Evolutionary conservation across 192 early-diverging fungal species (phyloP).

Genomic region (Coemansia sp.): DNA sequence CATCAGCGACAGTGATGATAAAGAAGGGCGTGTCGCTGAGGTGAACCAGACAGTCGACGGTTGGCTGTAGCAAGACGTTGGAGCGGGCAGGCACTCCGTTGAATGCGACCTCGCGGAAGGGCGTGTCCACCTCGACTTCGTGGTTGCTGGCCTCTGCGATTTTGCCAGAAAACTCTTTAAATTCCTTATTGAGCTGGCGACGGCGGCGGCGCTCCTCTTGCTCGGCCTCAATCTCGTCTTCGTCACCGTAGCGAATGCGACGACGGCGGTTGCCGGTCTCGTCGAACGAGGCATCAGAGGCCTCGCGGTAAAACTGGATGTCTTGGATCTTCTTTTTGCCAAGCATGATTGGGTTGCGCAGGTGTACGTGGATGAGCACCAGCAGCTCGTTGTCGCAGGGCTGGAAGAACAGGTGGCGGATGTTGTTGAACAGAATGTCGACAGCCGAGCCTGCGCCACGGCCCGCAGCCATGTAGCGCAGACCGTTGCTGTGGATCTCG

Average conservation of each 20-base stretch:
- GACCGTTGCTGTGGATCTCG: slow-evolving; percentile 94
- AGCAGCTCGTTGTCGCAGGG: slow-evolving; percentile 96
- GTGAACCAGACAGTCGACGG: slow-evolving; percentile 94
- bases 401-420: slow-evolving; percentile 97
- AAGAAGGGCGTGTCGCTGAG: slow-evolving; percentile 91
- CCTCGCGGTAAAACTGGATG: slow-evolving; percentile 98
- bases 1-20: slow-evolving; percentile 84
- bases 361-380: slow-evolving; percentile 91
- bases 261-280: slow-evolving; percentile 94
- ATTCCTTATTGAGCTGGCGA: slow-evolving; percentile 85
- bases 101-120: slow-evolving; percentile 91
- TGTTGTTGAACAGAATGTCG: slow-evolving; percentile 96
- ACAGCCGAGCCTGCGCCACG: slow-evolving; percentile 72
- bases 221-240: slow-evolving; percentile 96
- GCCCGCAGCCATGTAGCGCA: slow-evolving; percentile 82
- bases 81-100: slow-evolving; percentile 89
- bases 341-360: slow-evolving; percentile 96
- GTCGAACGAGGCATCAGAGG: slow-evolving; percentile 90
- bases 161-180: slow-evolving; percentile 87
- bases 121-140: slow-evolving; percentile 86
- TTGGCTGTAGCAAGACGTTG: slow-evolving; percentile 91
- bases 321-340: slow-evolving; percentile 98
- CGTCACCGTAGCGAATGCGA: slow-evolving; percentile 88
- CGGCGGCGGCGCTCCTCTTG: slow-evolving; percentile 90
- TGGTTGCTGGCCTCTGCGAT: slow-evolving; percentile 81